phyloP scores from a whole-genome alignment of 371 early-diverging fungal genomes.

The Mortierella sp. region DNA sequence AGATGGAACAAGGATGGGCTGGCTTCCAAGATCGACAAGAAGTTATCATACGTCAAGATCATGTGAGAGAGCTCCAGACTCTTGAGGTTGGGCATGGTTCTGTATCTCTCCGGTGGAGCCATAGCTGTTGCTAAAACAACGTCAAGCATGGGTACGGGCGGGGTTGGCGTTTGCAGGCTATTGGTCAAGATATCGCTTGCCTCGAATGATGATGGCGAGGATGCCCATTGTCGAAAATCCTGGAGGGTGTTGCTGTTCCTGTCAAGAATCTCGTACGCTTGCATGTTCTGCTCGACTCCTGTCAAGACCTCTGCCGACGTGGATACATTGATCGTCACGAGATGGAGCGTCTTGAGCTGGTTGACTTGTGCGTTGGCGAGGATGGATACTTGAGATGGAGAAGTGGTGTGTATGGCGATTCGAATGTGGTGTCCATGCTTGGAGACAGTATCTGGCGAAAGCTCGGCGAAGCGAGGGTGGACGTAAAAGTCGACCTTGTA shows the following conservation, averaged over 20 bases:
- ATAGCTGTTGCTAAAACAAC: neutral
- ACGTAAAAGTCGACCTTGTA: neutral
- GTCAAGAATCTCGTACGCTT: neutral
- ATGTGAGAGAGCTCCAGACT: neutral
- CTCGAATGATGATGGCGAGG: no score
- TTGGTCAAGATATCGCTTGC: no score
- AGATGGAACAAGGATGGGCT: neutral
- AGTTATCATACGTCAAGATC: neutral
- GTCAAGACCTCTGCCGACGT: no score
- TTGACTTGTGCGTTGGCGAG: neutral
- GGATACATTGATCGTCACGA: neutral
- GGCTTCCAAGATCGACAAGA: neutral
- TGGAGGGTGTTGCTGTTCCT: neutral
- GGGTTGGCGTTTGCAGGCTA: no score
- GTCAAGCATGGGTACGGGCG: neutral
- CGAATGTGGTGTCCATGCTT: neutral
- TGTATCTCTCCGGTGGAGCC: neutral
- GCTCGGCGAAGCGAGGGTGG: neutral
- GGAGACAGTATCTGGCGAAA: neutral
- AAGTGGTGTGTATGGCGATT: neutral
- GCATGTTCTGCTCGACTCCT: neutral
- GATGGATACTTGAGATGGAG: neutral
- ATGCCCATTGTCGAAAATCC: no score
- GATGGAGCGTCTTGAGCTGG: neutral
- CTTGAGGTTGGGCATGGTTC: neutral